Conservation (phyloP, 1,139 yeast species). For the Geotrichum europaeum region DNA sequence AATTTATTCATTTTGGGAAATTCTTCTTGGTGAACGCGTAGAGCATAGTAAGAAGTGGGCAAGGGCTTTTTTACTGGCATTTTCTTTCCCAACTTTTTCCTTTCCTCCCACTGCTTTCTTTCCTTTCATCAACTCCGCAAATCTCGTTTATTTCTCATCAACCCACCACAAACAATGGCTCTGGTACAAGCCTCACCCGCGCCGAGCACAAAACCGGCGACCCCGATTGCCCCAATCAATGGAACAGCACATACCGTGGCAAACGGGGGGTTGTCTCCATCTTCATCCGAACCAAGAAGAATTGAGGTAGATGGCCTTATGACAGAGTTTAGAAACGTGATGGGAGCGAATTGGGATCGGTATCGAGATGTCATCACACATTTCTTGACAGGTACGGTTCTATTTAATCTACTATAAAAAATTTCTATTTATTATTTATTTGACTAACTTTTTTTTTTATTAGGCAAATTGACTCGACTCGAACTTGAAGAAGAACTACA, state of each 20-base stretch:
- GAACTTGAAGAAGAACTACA: slow-evolving; percentile 59
- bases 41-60: neutral
- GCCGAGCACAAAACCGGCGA: neutral
- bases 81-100: neutral
- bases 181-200: neutral
- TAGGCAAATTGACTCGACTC: slow-evolving; percentile 54
- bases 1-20: neutral
- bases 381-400: slow-evolving; percentile 55
- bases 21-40: neutral
- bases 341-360: slow-evolving; percentile 79
- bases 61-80: neutral
- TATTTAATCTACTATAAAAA: neutral
- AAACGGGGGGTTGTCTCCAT: slow-evolving; percentile 17
- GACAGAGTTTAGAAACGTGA: slow-evolving; percentile 59
- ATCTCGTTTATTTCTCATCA: neutral
- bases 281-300: slow-evolving; percentile 29
- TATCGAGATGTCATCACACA: slow-evolving; percentile 75
- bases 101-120: neutral
- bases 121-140: neutral
- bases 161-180: slow-evolving; percentile 1
- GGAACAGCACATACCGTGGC: neutral
- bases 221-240: neutral
- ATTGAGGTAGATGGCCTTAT: slow-evolving; percentile 70
- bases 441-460: neutral
- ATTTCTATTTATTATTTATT: neutral